Conservation (phyloP, 805 yeast species). For the Diddensiella santjacobensis region DNA sequence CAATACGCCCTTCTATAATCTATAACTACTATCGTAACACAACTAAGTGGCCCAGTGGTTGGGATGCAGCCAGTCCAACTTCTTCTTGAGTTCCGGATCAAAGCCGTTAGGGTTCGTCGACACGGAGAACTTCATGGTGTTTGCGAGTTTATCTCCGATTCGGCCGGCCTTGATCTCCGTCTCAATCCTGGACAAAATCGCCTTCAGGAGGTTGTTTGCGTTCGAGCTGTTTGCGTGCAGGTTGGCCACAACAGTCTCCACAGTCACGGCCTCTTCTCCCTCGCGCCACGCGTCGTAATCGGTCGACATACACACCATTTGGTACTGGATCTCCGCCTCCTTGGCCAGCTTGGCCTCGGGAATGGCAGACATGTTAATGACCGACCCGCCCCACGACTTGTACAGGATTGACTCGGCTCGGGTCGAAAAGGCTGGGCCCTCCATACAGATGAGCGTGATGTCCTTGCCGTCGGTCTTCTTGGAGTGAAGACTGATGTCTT, state of each 20-base stretch:
- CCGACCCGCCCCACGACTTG: constrained; percentile 84
- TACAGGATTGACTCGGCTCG: constrained; percentile 93
- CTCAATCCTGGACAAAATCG: constrained; percentile 64
- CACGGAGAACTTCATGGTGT: constrained; percentile 76
- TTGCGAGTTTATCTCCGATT: constrained; percentile 67
- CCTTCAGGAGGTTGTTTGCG: constrained; percentile 74
- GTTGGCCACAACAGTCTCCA: constrained; percentile 93
- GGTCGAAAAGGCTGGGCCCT: constrained; percentile 97
- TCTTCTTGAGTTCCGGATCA: constrained; percentile 65
- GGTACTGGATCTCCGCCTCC: constrained; percentile 95
- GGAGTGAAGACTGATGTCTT: constrained; percentile 57
- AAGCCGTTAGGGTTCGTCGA: constrained; percentile 73
- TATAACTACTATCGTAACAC: not conserved
- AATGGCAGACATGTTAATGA: constrained; percentile 92
- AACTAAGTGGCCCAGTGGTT: constrained; percentile 48
- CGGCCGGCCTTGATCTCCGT: constrained; percentile 50
- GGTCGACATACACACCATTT: constrained; percentile 98
- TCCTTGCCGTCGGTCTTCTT: constrained; percentile 66
- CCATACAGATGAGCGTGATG: constrained; percentile 90
- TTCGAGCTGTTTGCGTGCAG: constrained; percentile 81
- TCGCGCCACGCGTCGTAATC: constrained; percentile 99
- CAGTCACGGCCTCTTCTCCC: constrained; percentile 93
- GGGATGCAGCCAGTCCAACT: constrained; percentile 85
- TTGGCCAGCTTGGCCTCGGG: constrained; percentile 98
- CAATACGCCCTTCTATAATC: not conserved